phyloP scores from a whole-genome alignment of 805 yeast genomes.

The Diddensiella santjacobensis region DNA sequence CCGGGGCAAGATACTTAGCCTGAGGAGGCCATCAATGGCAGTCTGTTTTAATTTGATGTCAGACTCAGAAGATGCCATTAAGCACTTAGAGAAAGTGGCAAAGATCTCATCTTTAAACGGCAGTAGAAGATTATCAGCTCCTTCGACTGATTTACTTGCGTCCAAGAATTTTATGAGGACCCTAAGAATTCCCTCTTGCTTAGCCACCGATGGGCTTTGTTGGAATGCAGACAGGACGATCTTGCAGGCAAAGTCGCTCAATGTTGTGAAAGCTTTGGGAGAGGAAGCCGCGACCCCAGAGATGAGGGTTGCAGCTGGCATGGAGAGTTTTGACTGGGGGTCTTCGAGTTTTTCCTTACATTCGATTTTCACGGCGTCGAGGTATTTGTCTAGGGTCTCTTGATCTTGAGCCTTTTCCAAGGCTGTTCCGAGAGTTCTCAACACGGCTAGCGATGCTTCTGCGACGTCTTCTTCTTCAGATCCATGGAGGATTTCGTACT shows the following conservation, averaged over 20 bases:
- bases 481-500: slow-evolving; percentile 82
- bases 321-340: slow-evolving; percentile 49
- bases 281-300: slow-evolving; percentile 53
- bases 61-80: slow-evolving; percentile 60
- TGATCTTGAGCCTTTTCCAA: slow-evolving; percentile 33
- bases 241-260: slow-evolving; percentile 39
- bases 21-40: slow-evolving; percentile 60
- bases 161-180: slow-evolving; percentile 56
- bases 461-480: slow-evolving; percentile 48
- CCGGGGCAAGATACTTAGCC: slow-evolving; percentile 46
- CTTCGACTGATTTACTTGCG: slow-evolving; percentile 34
- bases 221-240: slow-evolving; percentile 37
- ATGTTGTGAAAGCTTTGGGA: slow-evolving; percentile 41
- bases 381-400: slow-evolving; percentile 36
- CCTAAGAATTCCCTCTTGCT: slow-evolving; percentile 57
- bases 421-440: slow-evolving; percentile 43
- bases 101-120: slow-evolving; percentile 62
- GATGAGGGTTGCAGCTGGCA: slow-evolving; percentile 60
- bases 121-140: slow-evolving; percentile 21
- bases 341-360: slow-evolving; percentile 49
- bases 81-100: slow-evolving; percentile 61
- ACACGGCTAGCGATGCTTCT: slow-evolving; percentile 41
- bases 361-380: slow-evolving; percentile 36
- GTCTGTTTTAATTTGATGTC: slow-evolving; percentile 69
- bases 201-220: slow-evolving; percentile 38